Conservation (phyloP, 768 basidiomycete genomes). For the Leccinum disarticulatum region DNA sequence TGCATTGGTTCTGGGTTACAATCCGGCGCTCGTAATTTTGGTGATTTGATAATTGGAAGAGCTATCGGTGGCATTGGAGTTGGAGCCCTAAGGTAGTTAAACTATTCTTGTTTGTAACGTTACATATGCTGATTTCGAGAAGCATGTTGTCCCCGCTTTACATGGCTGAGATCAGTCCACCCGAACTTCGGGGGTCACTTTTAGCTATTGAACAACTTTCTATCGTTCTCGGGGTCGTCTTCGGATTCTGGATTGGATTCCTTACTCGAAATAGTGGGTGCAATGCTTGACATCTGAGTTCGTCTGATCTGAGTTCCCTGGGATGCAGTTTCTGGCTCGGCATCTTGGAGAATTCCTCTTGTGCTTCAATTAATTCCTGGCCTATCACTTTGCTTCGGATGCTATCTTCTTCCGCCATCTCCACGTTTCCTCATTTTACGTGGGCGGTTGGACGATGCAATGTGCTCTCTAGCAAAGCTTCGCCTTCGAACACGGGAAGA, state of each 20-base stretch:
- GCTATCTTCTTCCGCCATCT: slow-evolving; percentile 48
- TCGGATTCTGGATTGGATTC: slow-evolving; percentile 84
- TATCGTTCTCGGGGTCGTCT: slow-evolving; percentile 78
- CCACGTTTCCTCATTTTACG: slow-evolving; percentile 48
- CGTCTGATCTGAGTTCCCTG: not conserved
- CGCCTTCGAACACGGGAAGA: slow-evolving; percentile 49
- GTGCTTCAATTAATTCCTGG: slow-evolving; percentile 72
- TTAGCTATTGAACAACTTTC: slow-evolving; percentile 79
- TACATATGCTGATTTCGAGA: slow-evolving; percentile 5
- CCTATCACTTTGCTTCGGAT: slow-evolving; percentile 60
- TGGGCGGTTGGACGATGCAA: slow-evolving; percentile 58
- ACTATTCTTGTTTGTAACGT: slow-evolving; percentile 3
- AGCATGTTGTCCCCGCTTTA: slow-evolving; percentile 82
- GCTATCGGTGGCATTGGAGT: slow-evolving; percentile 79
- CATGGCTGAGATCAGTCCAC: slow-evolving; percentile 83
- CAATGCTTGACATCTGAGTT: not conserved
- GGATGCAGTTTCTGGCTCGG: slow-evolving; percentile 52
- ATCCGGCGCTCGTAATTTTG: slow-evolving; percentile 53
- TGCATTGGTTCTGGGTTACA: slow-evolving; percentile 73
- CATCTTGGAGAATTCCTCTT: slow-evolving; percentile 78
- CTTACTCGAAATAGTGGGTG: slow-evolving; percentile 60
- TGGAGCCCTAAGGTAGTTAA: slow-evolving; percentile 61
- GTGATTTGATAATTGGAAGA: slow-evolving; percentile 64
- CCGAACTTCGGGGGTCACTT: slow-evolving; percentile 76
- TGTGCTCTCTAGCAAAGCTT: slow-evolving; percentile 50